Evolutionary conservation across 108 stramenopile genomes (phyloP).

Genomic region (Mayamaea pseudoterrestris): DNA sequence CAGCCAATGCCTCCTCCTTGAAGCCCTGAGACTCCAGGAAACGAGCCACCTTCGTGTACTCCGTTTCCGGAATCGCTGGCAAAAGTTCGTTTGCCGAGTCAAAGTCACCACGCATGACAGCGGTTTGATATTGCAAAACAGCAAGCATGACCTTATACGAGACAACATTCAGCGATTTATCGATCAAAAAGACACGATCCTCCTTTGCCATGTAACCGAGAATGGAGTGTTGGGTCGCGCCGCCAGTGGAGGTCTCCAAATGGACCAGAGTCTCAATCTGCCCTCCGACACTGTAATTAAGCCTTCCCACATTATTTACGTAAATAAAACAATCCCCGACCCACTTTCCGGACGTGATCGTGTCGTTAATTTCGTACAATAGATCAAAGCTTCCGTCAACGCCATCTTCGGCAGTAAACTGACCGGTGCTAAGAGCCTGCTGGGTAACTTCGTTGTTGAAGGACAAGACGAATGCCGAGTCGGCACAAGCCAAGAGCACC

Average conservation of each 20-base stretch:
- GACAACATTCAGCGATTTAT: slow-evolving; percentile 85
- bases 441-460: slow-evolving; percentile 77
- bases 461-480: slow-evolving; percentile 84
- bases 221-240: slow-evolving; percentile 68
- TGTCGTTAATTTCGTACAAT: slow-evolving; percentile 85
- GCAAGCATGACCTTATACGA: slow-evolving; percentile 88
- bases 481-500: slow-evolving; percentile 84
- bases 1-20: slow-evolving; percentile 97
- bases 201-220: slow-evolving; percentile 98
- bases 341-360: slow-evolving; percentile 93
- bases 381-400: slow-evolving; percentile 94
- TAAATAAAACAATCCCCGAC: slow-evolving; percentile 99
- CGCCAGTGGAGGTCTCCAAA: slow-evolving; percentile 78
- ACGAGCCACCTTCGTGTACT: slow-evolving; percentile 91
- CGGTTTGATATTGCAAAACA: slow-evolving; percentile 97
- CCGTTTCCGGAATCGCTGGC: slow-evolving; percentile 75
- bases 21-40: slow-evolving; percentile 98
- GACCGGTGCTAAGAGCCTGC: slow-evolving; percentile 72
- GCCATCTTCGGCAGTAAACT: slow-evolving; percentile 85
- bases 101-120: slow-evolving; percentile 98
- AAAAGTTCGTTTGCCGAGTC: slow-evolving; percentile 94
- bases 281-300: slow-evolving; percentile 98
- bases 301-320: slow-evolving; percentile 79
- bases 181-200: slow-evolving; percentile 92
- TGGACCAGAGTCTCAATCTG: slow-evolving; percentile 95